These are phyloP conservation scores for Pseudophaeomoniella oleicola DNA, from an alignment of 2,329 filamentous ascomycete genomes.

Conservation along the genomic window DNA sequence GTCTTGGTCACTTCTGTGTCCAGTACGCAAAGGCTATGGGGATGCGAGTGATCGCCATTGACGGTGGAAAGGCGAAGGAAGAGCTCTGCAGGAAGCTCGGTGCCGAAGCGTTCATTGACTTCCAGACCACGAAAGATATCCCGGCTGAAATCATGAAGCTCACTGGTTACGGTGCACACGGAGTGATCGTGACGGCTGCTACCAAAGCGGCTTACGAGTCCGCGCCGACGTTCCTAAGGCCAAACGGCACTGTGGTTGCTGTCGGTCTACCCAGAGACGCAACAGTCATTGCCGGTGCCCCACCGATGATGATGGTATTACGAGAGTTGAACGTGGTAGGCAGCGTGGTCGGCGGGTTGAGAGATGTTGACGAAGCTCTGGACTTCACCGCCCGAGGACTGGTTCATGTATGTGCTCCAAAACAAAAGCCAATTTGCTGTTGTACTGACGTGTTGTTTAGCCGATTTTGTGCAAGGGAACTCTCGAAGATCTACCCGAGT, in stretches of 20 bases:
- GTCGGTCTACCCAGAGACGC: constrained; percentile 21
- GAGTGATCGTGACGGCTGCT: constrained; percentile 21
- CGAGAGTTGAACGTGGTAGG: constrained; percentile 28
- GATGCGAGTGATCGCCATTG: constrained; percentile 24
- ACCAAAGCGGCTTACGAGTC: constrained; percentile 20
- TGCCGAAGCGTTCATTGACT: constrained; percentile 23
- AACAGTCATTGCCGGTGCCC: constrained; percentile 20
- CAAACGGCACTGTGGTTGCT: constrained; percentile 21
- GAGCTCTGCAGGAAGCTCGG: constrained; percentile 22
- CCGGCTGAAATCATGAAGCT: constrained; percentile 18
- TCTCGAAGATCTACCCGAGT: constrained; percentile 23
- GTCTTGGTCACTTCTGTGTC: constrained; percentile 16
- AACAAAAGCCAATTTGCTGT: neutral
- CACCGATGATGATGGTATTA: constrained; percentile 22
- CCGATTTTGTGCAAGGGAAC: constrained; percentile 24
- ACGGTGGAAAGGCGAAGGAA: constrained; percentile 21
- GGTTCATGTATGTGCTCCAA: constrained; percentile 14
- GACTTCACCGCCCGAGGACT: constrained; percentile 28
- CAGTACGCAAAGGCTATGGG: constrained; percentile 20
- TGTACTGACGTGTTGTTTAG: constrained; percentile 6
- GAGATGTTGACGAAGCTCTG: constrained; percentile 31
- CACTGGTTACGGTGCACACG: constrained; percentile 23
- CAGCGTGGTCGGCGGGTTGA: constrained; percentile 26
- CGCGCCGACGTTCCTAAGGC: constrained; percentile 17
- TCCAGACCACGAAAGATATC: constrained; percentile 18